Evolutionary conservation across 148 eudicot species (phyloP).

Genomic region (Linanthus parryae): DNA sequence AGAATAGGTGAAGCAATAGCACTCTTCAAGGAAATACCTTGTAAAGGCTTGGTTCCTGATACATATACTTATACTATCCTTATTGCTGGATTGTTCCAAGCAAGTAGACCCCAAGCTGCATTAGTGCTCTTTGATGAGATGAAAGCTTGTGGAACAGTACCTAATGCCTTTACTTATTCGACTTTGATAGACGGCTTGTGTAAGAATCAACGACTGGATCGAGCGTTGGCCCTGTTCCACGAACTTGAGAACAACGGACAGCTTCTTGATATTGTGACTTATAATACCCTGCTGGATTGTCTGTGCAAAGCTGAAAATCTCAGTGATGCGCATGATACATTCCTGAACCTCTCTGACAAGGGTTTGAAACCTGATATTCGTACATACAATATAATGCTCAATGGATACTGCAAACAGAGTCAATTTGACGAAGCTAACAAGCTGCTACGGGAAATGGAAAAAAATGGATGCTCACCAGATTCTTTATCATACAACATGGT

Average conservation of each 20-base stretch:
- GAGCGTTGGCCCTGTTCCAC: neutral
- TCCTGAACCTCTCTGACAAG: constrained; percentile 4
- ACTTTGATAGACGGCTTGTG: neutral
- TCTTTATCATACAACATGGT: constrained; percentile 6
- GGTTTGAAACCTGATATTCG: constrained; percentile 5
- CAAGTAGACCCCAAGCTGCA: too few relatives aligned
- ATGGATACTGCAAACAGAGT: constrained; percentile 9
- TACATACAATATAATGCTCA: constrained; percentile 5
- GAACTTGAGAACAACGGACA: neutral
- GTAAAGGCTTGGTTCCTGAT: neutral
- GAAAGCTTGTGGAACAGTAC: neutral
- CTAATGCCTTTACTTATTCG: neutral
- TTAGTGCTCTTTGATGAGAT: too few relatives aligned
- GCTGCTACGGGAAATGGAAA: constrained; percentile 8
- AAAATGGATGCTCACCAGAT: constrained; percentile 8
- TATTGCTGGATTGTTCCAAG: too few relatives aligned
- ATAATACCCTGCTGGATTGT: constrained; percentile 1
- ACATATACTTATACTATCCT: too few relatives aligned
- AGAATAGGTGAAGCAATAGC: too few relatives aligned
- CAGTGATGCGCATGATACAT: neutral
- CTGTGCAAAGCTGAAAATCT: constrained; percentile 9
- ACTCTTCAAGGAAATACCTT: too few relatives aligned
- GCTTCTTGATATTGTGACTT: neutral
- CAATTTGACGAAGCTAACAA: constrained; percentile 1
- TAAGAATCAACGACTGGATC: neutral